phyloP scores from a whole-genome alignment of 2,329 filamentous ascomycete genomes.

The Colletotrichum endophyticum region DNA sequence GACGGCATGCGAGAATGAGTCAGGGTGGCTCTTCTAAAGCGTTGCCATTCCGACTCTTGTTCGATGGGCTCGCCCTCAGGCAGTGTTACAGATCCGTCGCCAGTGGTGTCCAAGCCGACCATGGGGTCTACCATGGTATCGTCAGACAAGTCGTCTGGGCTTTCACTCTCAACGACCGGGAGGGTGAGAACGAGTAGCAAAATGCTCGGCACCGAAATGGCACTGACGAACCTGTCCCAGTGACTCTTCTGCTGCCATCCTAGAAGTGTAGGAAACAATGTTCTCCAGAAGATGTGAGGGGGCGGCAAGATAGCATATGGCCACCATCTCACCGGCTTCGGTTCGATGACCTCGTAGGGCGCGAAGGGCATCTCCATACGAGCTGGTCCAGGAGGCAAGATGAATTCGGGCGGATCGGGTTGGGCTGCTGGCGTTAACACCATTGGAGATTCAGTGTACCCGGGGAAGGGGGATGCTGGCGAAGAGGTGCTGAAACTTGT shows the following conservation, averaged over 20 bases:
- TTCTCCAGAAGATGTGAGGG: constrained; percentile 72
- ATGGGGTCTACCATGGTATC: constrained; percentile 24
- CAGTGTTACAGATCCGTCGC: constrained; percentile 38
- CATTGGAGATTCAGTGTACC: constrained; percentile 65
- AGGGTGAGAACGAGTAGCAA: constrained; percentile 89
- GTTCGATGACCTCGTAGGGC: constrained; percentile 41
- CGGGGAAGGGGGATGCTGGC: constrained; percentile 69
- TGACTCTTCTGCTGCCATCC: constrained; percentile 82
- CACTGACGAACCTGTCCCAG: constrained; percentile 82
- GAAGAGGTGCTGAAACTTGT: constrained; percentile 50
- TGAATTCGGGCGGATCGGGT: constrained; percentile 56
- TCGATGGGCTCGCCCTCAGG: constrained; percentile 36
- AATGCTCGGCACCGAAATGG: constrained; percentile 87
- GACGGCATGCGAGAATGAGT: constrained; percentile 30
- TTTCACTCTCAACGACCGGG: constrained; percentile 82
- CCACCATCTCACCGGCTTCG: constrained; percentile 74
- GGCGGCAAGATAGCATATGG: constrained; percentile 76
- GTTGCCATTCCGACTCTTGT: constrained; percentile 63
- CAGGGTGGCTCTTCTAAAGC: constrained; percentile 56
- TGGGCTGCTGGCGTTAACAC: constrained; percentile 45
- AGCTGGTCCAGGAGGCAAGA: constrained; percentile 47
- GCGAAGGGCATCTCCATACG: constrained; percentile 55
- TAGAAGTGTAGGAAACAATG: constrained; percentile 86
- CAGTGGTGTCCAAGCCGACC: constrained; percentile 4
- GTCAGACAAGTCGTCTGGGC: constrained; percentile 54